phyloP scores from a whole-genome alignment of 148 eudicot species.

The Camellia japonica region DNA sequence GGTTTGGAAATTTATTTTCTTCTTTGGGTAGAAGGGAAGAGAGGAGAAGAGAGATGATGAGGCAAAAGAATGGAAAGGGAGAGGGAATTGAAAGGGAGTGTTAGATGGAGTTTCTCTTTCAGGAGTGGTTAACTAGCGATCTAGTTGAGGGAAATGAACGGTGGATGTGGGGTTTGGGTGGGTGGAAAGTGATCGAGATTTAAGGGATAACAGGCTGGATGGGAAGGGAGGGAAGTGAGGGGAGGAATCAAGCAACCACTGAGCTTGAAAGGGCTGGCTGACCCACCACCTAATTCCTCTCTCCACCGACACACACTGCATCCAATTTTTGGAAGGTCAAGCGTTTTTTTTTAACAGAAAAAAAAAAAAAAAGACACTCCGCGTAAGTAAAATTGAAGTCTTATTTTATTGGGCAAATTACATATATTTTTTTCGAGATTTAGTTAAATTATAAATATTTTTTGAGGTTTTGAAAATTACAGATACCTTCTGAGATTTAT shows the following conservation, averaged over 20 bases:
- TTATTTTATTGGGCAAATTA: too few species aligned
- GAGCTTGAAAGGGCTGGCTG: neutral
- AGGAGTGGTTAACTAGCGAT: neutral
- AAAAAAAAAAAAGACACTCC: too few species aligned
- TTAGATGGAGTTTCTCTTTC: constrained; percentile 22
- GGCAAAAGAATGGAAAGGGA: too few species aligned
- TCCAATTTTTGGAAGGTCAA: too few species aligned
- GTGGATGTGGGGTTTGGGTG: neutral
- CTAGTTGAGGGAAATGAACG: neutral
- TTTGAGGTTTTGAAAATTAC: too few species aligned
- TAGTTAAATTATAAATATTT: too few species aligned
- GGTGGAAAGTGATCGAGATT: neutral
- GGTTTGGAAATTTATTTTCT: neutral
- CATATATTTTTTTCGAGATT: too few species aligned
- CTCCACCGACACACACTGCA: neutral
- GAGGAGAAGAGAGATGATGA: neutral
- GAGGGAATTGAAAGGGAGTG: neutral
- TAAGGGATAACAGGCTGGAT: constrained; percentile 2
- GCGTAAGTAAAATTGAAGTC: too few species aligned
- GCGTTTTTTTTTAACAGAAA: too few species aligned
- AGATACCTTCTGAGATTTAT: too few species aligned
- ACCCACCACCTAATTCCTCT: neutral
- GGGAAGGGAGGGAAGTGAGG: neutral
- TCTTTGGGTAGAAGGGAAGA: constrained; percentile 17
- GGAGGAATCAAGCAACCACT: neutral